These are phyloP conservation scores for Petunia secreta DNA, from an alignment of 257 asterid species.

Conservation along the genomic window DNA sequence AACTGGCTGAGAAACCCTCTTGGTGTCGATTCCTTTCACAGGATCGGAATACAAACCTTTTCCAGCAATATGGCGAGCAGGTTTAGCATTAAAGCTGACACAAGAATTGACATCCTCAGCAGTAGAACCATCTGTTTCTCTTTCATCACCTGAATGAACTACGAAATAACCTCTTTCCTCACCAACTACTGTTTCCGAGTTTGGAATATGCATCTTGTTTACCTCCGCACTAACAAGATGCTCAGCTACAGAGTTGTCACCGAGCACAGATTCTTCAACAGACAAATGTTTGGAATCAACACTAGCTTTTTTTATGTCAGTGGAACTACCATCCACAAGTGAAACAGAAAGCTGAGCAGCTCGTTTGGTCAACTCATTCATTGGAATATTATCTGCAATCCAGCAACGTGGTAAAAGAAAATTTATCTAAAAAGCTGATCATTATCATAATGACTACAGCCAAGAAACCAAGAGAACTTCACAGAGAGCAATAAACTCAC, in stretches of 20 bases:
- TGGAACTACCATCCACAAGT: conserved; percentile 49
- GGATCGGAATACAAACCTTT: conserved; percentile 36
- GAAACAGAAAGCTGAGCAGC: conserved; percentile 68
- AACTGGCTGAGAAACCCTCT: conserved; percentile 20
- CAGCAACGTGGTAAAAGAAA: conserved; percentile 27
- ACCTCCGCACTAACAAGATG: conserved; percentile 37
- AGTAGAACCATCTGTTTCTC: conserved; percentile 51
- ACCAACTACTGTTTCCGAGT: conserved; percentile 39
- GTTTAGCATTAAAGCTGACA: conserved; percentile 39
- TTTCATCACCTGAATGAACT: conserved; percentile 72
- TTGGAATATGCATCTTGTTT: conserved; percentile 36
- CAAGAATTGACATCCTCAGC: conserved; percentile 33
- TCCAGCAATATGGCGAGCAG: conserved; percentile 39
- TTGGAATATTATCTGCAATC: conserved; percentile 63
- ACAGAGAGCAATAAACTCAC: conserved; percentile 49
- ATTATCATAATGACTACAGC: conserved; percentile 25
- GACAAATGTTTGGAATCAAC: conserved; percentile 35
- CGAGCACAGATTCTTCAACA: conserved; percentile 38
- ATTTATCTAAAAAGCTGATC: conserved; percentile 25
- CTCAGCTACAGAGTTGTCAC: conserved; percentile 38
- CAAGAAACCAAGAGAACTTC: conserved; percentile 19
- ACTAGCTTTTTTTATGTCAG: conserved; percentile 34
- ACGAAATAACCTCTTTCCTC: conserved; percentile 47
- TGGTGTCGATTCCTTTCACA: conserved; percentile 14
- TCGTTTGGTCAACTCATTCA: conserved; percentile 65